phyloP scores from a whole-genome alignment of 495 filamentous ascomycete species.

The Evernia prunastri region DNA sequence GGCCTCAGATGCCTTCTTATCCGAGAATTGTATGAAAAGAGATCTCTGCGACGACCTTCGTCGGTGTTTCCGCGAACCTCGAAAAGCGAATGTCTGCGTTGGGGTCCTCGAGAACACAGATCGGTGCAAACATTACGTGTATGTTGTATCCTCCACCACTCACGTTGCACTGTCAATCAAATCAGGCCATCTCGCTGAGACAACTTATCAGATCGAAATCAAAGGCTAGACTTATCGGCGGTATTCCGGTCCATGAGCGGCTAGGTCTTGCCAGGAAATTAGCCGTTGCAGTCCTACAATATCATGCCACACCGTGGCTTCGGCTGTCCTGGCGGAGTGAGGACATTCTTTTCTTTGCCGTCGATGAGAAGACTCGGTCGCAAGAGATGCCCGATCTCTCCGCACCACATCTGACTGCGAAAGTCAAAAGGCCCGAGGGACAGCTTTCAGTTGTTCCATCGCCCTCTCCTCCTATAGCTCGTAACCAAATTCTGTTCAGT shows the following conservation, averaged over 20 bases:
- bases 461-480: conserved; percentile 8
- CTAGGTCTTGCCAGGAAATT: conserved; percentile 32
- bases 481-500: conserved; percentile 29
- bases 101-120: conserved; percentile 23
- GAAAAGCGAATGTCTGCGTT: conserved; percentile 21
- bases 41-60: conserved; percentile 28
- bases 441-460: conserved; percentile 3
- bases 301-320: conserved; percentile 36
- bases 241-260: conserved; percentile 25
- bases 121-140: conserved; percentile 27
- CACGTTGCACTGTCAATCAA: not conserved
- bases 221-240: not conserved
- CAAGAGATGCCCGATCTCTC: conserved; percentile 8
- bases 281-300: conserved; percentile 34
- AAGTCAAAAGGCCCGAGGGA: conserved; percentile 16
- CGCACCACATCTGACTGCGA: conserved; percentile 32
- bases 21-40: conserved; percentile 17
- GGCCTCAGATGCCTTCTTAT: conserved; percentile 1
- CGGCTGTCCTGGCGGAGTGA: conserved; percentile 30
- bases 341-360: conserved; percentile 32
- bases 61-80: conserved; percentile 11
- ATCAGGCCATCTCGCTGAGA: conserved; percentile 19
- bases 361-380: not conserved
- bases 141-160: conserved; percentile 26
- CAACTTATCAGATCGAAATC: conserved; percentile 18